These are phyloP conservation scores for Chimonanthus praecox DNA, from an alignment of 164 flowering plant species.

Conservation along the genomic window DNA sequence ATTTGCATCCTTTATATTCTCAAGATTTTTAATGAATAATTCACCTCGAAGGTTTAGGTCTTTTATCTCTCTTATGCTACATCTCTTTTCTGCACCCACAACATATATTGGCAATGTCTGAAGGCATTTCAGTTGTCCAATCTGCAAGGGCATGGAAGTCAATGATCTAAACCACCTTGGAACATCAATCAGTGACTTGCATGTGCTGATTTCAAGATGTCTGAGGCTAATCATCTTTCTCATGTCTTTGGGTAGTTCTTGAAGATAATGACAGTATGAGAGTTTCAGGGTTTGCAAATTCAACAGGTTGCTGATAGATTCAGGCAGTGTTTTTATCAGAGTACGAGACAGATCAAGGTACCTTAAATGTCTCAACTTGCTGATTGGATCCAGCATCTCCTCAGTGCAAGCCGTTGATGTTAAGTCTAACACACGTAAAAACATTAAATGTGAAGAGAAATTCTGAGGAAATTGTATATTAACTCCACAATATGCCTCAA, in stretches of 20 bases:
- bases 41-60: conserved; percentile 5
- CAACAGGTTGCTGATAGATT: background rate
- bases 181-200: background rate
- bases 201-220: conserved; percentile 4
- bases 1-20: background rate
- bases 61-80: background rate
- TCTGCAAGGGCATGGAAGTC: background rate
- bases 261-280: background rate
- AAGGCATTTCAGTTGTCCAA: background rate
- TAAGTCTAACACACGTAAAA: conserved; percentile 1
- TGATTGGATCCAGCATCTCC: background rate
- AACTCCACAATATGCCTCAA: background rate
- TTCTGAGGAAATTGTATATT: background rate
- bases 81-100: background rate
- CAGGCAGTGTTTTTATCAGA: background rate
- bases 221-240: conserved; percentile 9
- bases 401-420: background rate
- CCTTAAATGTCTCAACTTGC: conserved; percentile 8
- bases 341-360: conserved; percentile 5
- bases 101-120: background rate
- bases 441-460: background rate
- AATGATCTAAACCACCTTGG: background rate
- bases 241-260: conserved; percentile 1
- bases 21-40: background rate
- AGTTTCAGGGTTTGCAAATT: conserved; percentile 14